phyloP scores from a whole-genome alignment of 2,329 filamentous ascomycete genomes.

The Xylaria sp. region DNA sequence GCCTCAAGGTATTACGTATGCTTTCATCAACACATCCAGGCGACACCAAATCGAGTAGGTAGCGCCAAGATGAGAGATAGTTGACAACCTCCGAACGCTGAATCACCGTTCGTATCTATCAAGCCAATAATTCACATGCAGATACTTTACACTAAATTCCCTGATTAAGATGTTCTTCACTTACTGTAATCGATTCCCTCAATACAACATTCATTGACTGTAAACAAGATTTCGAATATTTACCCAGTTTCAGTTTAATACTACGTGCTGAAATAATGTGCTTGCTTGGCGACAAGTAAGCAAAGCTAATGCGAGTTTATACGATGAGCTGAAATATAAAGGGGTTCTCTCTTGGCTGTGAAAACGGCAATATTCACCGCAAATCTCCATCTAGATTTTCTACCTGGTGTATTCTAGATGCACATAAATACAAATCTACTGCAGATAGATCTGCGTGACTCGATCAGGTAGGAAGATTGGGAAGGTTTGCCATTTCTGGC shows the following conservation, averaged over 20 bases:
- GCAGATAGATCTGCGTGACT: background rate
- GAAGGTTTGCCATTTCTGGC: conserved; percentile 8
- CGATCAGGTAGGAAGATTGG: conserved; percentile 1
- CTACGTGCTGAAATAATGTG: background rate
- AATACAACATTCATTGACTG: background rate
- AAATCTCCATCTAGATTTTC: conserved; percentile 14
- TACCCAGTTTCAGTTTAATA: background rate
- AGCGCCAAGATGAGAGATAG: background rate
- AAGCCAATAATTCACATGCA: background rate
- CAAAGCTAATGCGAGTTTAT: background rate
- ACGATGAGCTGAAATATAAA: background rate
- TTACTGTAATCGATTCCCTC: background rate
- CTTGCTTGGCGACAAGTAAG: conserved; percentile 29
- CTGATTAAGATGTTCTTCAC: background rate
- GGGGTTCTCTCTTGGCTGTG: conserved; percentile 2
- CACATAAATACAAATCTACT: conserved; percentile 5
- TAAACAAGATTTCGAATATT: background rate
- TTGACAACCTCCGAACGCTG: background rate
- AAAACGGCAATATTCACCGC: conserved; percentile 10
- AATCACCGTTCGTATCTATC: background rate
- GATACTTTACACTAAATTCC: background rate
- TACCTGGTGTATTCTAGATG: background rate
- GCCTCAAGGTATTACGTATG: no score
- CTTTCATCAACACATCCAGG: no score
- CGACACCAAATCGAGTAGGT: background rate